phyloP scores from a whole-genome alignment of 1,284 basidiomycete species.

The Ganoderma multipileum region DNA sequence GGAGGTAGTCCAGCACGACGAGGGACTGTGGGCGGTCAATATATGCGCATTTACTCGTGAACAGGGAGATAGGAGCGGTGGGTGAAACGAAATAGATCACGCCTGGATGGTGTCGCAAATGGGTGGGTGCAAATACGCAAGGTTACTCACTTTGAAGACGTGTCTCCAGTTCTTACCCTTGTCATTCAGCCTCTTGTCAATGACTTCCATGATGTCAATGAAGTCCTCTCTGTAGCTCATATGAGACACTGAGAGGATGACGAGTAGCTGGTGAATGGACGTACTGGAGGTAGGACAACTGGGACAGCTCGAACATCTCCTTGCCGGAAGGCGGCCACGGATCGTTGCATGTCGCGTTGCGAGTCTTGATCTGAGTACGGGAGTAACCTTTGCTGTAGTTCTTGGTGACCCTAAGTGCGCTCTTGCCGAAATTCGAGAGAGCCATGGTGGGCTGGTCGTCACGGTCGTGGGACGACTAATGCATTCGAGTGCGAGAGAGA shows the following conservation, averaged over 20 bases:
- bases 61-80: neutral
- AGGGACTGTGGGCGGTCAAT: conserved; percentile 68
- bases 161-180: conserved; percentile 99
- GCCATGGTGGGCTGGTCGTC: neutral
- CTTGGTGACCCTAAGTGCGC: conserved; percentile 83
- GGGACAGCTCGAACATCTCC: conserved; percentile 98
- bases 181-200: conserved; percentile 97
- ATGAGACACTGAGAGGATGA: neutral
- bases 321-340: conserved; percentile 96
- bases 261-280: conserved; percentile 38
- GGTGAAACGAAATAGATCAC: too few species aligned
- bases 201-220: conserved; percentile 99
- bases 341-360: conserved; percentile 97
- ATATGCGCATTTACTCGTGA: conserved; percentile 1
- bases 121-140: neutral
- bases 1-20: conserved; percentile 92
- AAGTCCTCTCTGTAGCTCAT: conserved; percentile 79
- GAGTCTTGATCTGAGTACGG: conserved; percentile 90
- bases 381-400: conserved; percentile 95
- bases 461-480: neutral
- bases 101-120: neutral
- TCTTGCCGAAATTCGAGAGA: conserved; percentile 58
- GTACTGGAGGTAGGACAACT: conserved; percentile 95
- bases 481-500: neutral
- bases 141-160: conserved; percentile 87